phyloP scores from a whole-genome alignment of 176 grass and related monocot genomes.

The Triticum monococcum region DNA sequence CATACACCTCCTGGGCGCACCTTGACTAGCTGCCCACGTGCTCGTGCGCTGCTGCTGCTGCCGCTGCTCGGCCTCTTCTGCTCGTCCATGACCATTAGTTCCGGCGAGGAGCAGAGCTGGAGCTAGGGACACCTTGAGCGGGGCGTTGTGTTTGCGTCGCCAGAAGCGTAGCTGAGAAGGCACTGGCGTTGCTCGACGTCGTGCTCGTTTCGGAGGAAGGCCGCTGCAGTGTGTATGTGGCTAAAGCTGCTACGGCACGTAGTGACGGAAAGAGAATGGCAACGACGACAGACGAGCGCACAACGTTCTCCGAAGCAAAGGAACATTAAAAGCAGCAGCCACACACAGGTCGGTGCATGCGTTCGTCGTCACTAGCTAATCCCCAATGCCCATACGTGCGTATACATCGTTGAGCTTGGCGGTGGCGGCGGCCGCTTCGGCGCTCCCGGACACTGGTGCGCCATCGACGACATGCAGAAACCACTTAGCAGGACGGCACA shows the following conservation, averaged over 20 bases:
- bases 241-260: too few species aligned
- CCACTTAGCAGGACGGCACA: neutral
- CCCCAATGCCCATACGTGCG: neutral
- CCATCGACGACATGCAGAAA: neutral
- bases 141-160: slow-evolving; percentile 13
- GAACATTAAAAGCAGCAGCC: too few species aligned
- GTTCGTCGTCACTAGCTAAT: neutral
- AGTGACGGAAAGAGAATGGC: too few species aligned
- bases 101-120: too few species aligned
- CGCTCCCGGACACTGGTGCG: neutral
- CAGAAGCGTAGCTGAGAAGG: slow-evolving; percentile 78
- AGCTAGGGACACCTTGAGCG: too few species aligned
- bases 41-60: too few species aligned
- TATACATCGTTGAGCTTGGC: neutral
- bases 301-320: too few species aligned
- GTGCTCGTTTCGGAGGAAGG: slow-evolving; percentile 45
- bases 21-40: too few species aligned
- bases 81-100: too few species aligned
- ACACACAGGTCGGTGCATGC: neutral
- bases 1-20: too few species aligned
- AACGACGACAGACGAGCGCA: too few species aligned
- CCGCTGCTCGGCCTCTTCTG: too few species aligned
- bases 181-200: slow-evolving; percentile 56
- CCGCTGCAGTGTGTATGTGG: neutral
- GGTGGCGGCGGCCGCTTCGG: neutral